A percentile compares a stretch with the other conserved stretches of the same genome.
phyloP scores from a whole-genome alignment of 169 alveolate species.

The Blepharisma undulans region DNA sequence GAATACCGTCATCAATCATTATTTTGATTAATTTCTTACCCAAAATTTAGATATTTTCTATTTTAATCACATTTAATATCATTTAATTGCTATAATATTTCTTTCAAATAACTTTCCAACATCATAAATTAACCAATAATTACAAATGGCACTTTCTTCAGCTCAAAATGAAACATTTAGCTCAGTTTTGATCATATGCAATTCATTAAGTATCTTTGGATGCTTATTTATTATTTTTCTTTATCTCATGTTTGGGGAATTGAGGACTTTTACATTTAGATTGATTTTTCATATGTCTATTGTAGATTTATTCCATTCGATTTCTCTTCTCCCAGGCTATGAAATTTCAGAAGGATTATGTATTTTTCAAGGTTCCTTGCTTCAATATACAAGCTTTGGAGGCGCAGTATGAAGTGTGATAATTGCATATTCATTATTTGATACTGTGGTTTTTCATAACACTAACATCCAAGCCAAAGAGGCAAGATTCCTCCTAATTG shows the following conservation, averaged over 20 bases:
- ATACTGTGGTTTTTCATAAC: neutral
- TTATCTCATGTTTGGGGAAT: neutral
- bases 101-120: neutral
- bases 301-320: neutral
- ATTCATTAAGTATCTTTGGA: slow-evolving; percentile 15
- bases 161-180: neutral
- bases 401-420: neutral
- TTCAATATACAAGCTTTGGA: neutral
- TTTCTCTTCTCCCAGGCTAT: neutral
- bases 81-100: too few relatives aligned
- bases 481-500: neutral
- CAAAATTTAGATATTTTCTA: too few relatives aligned
- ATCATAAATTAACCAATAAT: neutral
- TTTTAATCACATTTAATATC: too few relatives aligned
- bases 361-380: neutral
- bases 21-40: too few relatives aligned
- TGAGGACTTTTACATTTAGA: neutral
- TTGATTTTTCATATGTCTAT: slow-evolving; percentile 7
- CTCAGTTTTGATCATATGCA: neutral
- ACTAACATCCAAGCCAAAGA: neutral
- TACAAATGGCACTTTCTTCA: neutral
- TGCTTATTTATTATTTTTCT: slow-evolving; percentile 6
- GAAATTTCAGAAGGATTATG: neutral
- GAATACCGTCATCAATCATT: too few relatives aligned
- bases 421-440: slow-evolving; percentile 9